A percentile compares a stretch with the other conserved stretches of the same genome.
Evolutionary conservation across 108 stramenopile species (phyloP).

Genomic region (Discostella stelligeroides): DNA sequence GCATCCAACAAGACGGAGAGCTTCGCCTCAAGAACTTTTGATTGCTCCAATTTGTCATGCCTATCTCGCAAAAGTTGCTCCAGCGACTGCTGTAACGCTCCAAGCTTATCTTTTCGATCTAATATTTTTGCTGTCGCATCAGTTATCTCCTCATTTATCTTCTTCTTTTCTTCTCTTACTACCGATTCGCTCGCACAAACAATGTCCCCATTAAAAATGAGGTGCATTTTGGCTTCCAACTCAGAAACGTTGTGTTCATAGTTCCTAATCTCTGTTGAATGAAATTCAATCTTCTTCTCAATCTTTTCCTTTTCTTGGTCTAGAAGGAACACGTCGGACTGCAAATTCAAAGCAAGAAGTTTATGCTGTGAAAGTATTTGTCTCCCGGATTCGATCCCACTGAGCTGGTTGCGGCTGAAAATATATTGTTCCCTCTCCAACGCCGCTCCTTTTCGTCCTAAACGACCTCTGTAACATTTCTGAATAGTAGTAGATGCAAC

Average conservation of each 20-base stretch:
- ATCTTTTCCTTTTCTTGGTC: conserved; percentile 81
- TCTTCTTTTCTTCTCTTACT: conserved; percentile 80
- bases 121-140: conserved; percentile 82
- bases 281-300: conserved; percentile 78
- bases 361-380: conserved; percentile 92
- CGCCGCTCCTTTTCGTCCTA: conserved; percentile 66
- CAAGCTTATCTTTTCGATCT: conserved; percentile 77
- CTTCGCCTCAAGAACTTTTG: conserved; percentile 81
- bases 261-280: conserved; percentile 70
- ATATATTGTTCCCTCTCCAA: conserved; percentile 85
- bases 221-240: conserved; percentile 86
- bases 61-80: conserved; percentile 64
- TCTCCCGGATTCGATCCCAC: conserved; percentile 87
- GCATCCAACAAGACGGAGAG: too few species aligned
- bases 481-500: conserved; percentile 63
- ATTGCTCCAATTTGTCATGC: conserved; percentile 79
- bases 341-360: conserved; percentile 87
- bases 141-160: conserved; percentile 85
- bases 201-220: conserved; percentile 60
- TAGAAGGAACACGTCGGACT: conserved; percentile 79
- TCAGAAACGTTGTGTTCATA: conserved; percentile 77
- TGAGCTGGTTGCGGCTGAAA: conserved; percentile 79
- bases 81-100: conserved; percentile 63
- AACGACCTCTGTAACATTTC: conserved; percentile 69
- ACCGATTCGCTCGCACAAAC: conserved; percentile 62